Base-by-base conservation (phyloP, 169 alveolate genomes). In the Theileria equi region DNA sequence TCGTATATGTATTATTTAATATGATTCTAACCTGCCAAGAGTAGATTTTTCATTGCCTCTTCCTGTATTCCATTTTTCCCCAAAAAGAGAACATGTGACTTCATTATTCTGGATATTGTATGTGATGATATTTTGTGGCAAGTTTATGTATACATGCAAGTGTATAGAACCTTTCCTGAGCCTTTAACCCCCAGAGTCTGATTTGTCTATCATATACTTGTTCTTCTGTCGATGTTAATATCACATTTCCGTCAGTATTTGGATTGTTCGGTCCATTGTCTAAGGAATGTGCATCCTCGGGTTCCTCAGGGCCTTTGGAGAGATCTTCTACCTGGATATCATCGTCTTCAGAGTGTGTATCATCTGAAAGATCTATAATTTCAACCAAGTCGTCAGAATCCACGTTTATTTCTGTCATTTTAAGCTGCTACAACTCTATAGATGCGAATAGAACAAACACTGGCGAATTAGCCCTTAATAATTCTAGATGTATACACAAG, bases 141-240 rank as follows among this genome's bases (percentile, higher is more conserved):
- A 66, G 1, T 73, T 54, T 35, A 54, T 73, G 57, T 64, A 34
- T 65, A 48, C 52, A 13, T 71, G n/a, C n/a, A n/a, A n/a, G n/a
- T n/a, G n/a, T n/a, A 50, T 25, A 50, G 7, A 19, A 64, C 76
- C 44, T 64, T 40, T 80, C 77, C 40, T 85, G 91, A 2, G 84
- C 89, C 45, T 85, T 76, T n/a, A 85, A 72, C 7, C 91, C 91
- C 91, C 91, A 85, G 31, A 85, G 80, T 21, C 91, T 61, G 28
- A 85, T 73, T 79, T 85, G 91, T 7, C 91, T 80, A 55, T 85
- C 91, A 54, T 69, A 85, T 19, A 85, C 44, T 64, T 50, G 58
- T 45, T 52, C 60, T 19, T 81, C 84, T 36, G 73, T 44, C 16
- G 16, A 26, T 3, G 67, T 11, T 57, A 57, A 57, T 28, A n/a